phyloP scores from a whole-genome alignment of 163 green algal genomes.

The Scenedesmus sp. region DNA sequence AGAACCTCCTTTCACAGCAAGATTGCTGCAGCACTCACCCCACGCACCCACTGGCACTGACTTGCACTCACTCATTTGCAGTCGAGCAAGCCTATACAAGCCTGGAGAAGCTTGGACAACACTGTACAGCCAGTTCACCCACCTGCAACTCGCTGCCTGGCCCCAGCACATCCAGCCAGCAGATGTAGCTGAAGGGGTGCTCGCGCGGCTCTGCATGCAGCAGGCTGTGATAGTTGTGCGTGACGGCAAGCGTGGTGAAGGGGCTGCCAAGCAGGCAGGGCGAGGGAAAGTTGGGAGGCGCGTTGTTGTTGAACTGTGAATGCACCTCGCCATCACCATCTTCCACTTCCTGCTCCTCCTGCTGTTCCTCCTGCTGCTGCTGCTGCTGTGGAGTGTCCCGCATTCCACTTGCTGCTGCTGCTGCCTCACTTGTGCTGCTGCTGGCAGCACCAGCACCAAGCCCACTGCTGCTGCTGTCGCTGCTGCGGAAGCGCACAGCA shows the following conservation, averaged over 20 bases:
- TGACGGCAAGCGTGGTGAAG: conserved; percentile 21
- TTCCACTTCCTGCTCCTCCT: neutral
- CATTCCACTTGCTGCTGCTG: neutral
- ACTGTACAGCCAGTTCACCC: neutral
- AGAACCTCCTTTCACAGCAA: no score
- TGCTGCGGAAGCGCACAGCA: neutral
- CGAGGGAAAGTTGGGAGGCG: neutral
- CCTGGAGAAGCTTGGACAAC: no score
- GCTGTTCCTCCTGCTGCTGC: conserved; percentile 12
- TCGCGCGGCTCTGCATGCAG: conserved; percentile 15
- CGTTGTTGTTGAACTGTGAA: no score
- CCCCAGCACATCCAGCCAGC: conserved; percentile 20
- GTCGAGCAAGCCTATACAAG: no score
- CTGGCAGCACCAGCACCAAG: neutral
- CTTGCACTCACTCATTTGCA: no score
- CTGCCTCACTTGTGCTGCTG: neutral
- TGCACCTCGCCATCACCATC: neutral
- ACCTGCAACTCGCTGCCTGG: neutral
- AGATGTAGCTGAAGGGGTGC: conserved; percentile 29
- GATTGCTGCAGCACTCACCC: no score
- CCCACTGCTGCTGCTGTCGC: neutral
- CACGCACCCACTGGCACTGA: no score
- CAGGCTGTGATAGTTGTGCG: conserved; percentile 23
- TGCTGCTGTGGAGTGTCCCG: neutral
- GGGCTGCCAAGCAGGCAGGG: neutral